Evolutionary conservation across 1,139 yeast genomes (phyloP), one percentile per base, ranked within the genome.

Genomic region (Groenewaldozyma auringiensis): DNA sequence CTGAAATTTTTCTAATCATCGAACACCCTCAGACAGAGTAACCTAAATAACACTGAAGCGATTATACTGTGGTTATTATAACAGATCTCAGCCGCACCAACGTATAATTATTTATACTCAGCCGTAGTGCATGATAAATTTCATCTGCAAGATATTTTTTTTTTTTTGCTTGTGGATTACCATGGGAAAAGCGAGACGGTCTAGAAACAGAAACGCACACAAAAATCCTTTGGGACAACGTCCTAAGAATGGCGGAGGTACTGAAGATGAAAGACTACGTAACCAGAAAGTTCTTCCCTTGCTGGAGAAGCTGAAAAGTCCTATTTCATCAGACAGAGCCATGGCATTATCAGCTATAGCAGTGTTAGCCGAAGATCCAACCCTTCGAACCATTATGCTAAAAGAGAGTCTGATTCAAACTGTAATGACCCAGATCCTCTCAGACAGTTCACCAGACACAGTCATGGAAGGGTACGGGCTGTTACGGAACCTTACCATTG

Each of bases 391-490:
- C 43, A 48, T 79, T 50, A 68, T 88, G 22, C 64, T 89, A 50
- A 83, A 83, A 59, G 94, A 87, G 54, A 80, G 76, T 52, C 66
- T 89, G 37, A 70, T 88, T 9, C 76, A 77, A 37, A 71, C 76
- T 2, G 65, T 88, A 0, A 60, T 88, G 69, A 81, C 81, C 32
- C 78, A 79, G 47, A 71, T 83, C 39, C 64, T 88, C 37, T 76
- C 75, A 43, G 95, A 87, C 58, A 62, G 74, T 21, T 79, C 81
- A 55, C 80, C 79, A 46, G 95, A 87, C 55, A 77, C 86, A 43
- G 80, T 83, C 14, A 83, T 84, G 20, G 95, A 84, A 56, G 74
- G 89, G 0, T 83, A 77, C 59, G 96, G 95, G 1, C 69, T 89
- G 43, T 67, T 92, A 53, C 75, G 96, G 60, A 87, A 85, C 60